A percentile compares a stretch with the other conserved stretches of the same genome.
phyloP scores from a whole-genome alignment of 164 flowering plant species.

The Macadamia integrifolia region DNA sequence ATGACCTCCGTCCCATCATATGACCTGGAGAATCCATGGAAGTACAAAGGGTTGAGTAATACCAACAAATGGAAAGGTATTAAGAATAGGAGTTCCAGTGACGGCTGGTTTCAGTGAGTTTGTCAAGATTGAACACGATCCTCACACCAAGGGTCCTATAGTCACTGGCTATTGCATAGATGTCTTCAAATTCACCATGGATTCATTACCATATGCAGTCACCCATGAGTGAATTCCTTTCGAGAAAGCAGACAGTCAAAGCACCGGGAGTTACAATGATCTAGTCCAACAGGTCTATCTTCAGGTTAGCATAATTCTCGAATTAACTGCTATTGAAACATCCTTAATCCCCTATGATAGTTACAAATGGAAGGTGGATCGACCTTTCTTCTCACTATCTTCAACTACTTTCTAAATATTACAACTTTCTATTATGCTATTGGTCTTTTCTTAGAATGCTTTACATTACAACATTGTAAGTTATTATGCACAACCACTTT shows the following conservation, averaged over 20 bases:
- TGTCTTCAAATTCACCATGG: slow-evolving; percentile 17
- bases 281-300: slow-evolving; percentile 27
- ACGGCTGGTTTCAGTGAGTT: slow-evolving; percentile 20
- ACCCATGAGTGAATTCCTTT: slow-evolving; percentile 24
- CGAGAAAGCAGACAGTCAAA: slow-evolving; percentile 7
- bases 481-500: no score
- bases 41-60: slow-evolving; percentile 23
- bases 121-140: slow-evolving; percentile 11
- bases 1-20: slow-evolving; percentile 8
- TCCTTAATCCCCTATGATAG: no score
- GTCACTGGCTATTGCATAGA: slow-evolving; percentile 25
- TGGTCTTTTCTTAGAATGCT: no score
- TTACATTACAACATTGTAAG: no score
- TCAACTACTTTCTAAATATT: no score
- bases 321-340: no score
- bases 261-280: slow-evolving; percentile 23
- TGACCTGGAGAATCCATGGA: slow-evolving; percentile 26
- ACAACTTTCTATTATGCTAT: no score
- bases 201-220: slow-evolving; percentile 17
- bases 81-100: slow-evolving; percentile 36
- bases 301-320: slow-evolving; percentile 15
- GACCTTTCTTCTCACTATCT: no score
- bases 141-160: not conserved
- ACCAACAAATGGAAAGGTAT: slow-evolving; percentile 20
- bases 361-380: no score